phyloP scores from a whole-genome alignment of 108 stramenopile genomes.

The Asterionellopsis glacialis region DNA sequence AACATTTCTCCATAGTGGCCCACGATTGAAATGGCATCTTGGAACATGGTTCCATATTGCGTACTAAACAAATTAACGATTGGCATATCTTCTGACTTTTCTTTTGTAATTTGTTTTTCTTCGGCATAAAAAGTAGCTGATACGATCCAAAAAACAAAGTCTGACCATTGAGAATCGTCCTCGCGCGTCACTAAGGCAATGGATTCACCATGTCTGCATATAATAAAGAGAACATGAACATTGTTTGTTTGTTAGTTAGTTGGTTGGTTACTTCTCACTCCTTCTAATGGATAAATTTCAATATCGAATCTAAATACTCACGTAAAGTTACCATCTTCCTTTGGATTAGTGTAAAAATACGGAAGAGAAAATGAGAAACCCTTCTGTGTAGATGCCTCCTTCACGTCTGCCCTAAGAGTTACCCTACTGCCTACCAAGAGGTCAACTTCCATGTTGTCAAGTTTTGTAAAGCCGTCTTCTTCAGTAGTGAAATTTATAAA shows the following conservation, averaged over 20 bases:
- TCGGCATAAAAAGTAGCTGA: conserved; percentile 1
- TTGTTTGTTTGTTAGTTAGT: no score
- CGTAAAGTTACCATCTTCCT: not conserved
- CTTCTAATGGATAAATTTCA: not conserved
- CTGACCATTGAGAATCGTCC: not conserved
- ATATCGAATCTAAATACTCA: not conserved
- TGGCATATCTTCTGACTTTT: not conserved
- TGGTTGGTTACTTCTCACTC: not conserved
- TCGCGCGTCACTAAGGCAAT: not conserved
- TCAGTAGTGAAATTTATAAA: not conserved
- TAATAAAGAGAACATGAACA: not conserved
- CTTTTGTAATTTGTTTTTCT: not conserved
- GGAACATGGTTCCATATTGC: no score
- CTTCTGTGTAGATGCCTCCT: not conserved
- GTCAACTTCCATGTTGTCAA: not conserved
- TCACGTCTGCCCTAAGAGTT: not conserved
- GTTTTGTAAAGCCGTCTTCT: not conserved
- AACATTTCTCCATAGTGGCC: no score
- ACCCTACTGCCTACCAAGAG: not conserved
- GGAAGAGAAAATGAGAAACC: not conserved
- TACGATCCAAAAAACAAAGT: not conserved
- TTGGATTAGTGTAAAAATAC: not conserved
- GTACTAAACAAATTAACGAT: not conserved
- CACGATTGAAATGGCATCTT: no score
- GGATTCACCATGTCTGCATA: not conserved